These are phyloP conservation scores for Nicotiana tomentosiformis DNA, from an alignment of 257 asterid species.

Conservation along the genomic window DNA sequence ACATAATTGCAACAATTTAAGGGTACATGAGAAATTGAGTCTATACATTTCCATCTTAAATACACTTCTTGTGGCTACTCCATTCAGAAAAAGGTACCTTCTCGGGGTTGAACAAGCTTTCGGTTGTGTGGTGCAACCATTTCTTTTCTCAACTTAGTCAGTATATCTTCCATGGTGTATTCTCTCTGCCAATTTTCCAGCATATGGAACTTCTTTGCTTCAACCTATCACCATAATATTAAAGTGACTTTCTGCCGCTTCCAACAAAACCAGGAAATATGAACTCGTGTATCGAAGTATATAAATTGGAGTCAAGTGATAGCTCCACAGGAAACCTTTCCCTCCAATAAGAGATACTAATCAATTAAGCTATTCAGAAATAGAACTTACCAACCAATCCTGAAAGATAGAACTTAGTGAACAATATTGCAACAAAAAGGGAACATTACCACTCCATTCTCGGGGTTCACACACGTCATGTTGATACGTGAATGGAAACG, in stretches of 20 bases:
- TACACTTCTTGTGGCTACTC: not conserved
- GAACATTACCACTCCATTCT: conserved; percentile 35
- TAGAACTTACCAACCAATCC: not conserved
- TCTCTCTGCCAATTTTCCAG: conserved; percentile 29
- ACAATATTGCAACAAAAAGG: not conserved
- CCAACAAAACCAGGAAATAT: no score
- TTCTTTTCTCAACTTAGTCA: conserved; percentile 30
- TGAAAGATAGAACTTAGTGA: not conserved
- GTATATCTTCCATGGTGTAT: conserved; percentile 30
- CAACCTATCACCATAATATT: conserved; percentile 14
- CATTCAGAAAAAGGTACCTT: conserved; percentile 27
- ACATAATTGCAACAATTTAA: conserved; percentile 2
- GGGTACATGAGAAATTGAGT: not conserved
- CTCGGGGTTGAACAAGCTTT: conserved; percentile 30
- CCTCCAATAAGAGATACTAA: no score
- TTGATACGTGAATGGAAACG: conserved; percentile 39
- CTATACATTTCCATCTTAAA: not conserved
- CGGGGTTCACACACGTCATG: conserved; percentile 38
- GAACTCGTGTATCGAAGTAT: not conserved
- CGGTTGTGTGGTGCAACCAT: conserved; percentile 32
- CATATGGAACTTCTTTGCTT: conserved; percentile 23
- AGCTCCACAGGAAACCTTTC: not conserved
- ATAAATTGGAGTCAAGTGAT: not conserved
- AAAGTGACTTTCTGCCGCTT: no score
- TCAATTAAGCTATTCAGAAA: not conserved